Evolutionary conservation across 2,329 filamentous ascomycete species (phyloP), one percentile per base, ranked within the genome.

Genomic region (Pseudogymnoascus sp.): DNA sequence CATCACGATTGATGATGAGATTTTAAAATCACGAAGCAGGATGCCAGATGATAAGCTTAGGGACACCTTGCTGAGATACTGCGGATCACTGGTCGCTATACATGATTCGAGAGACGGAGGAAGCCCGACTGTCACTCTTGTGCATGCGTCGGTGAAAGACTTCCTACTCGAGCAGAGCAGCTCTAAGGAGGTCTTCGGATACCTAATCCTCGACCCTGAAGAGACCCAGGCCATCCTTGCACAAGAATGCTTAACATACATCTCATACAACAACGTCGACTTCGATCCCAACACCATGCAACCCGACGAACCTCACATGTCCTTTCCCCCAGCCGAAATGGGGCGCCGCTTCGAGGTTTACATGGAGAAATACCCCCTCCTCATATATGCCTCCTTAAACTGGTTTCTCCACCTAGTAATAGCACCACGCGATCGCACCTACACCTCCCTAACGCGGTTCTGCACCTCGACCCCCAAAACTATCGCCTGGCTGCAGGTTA

Each of bases 361-460:
- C 47, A 53, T 28, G 23, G 47, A 28, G 47, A 14, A 53, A 53
- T 53, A 53, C 14, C 47, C 47, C 47, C 47, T 53, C 47, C 47
- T 53, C 47, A n/a, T 53, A 23, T 53, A 53, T n/a, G 47, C 47
- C 14, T 53, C 47, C 25, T n/a, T 53, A 28, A 53, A 53, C 47
- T 53, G 47, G 47, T 53, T 53, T 7, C 47, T 53, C n/a, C 47
- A 53, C n/a, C 47, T 53, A 4, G 47, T 53, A 16, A 53, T 31
- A 16, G 47, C 47, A 6, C 47, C 47, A 31, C 47, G n/a, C 47
- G 47, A 28, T 4, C 47, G 47, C 25, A 53, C 14, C 25, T 53
- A 53, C 47, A 16, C 23, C 47, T 31, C 47, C 14, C 23, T 53
- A 16, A 31, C 6, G 3, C 44, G 44, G 11, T 53, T 53, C 44